Evolutionary conservation across 2,329 filamentous ascomycete genomes (phyloP).

Genomic region (Neurospora sp.): DNA sequence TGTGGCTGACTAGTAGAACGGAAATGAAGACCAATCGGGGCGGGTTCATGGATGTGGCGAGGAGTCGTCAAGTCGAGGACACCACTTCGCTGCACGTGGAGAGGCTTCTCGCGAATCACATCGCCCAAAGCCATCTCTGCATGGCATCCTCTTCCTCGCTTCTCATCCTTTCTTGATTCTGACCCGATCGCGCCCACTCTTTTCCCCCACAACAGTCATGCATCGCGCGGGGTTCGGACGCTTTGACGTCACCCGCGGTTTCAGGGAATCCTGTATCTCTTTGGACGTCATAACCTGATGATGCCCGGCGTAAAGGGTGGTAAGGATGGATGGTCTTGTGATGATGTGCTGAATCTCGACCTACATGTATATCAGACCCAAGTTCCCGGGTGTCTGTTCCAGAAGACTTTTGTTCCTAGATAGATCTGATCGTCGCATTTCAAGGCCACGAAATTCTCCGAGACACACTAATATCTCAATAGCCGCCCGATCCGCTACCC

Average conservation of each 20-base stretch:
- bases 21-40: neutral
- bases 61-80: neutral
- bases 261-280: neutral
- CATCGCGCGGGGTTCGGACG: neutral
- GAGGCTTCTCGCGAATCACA: neutral
- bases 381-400: neutral
- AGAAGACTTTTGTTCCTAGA: neutral
- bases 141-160: neutral
- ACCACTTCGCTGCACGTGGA: neutral
- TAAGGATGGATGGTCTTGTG: neutral
- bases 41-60: neutral
- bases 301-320: neutral
- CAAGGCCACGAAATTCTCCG: neutral
- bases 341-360: neutral
- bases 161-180: neutral
- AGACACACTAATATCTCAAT: neutral
- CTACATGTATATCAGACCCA: neutral
- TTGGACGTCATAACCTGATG: neutral
- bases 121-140: neutral
- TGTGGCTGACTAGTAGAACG: neutral
- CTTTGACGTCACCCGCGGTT: neutral
- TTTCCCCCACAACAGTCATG: neutral
- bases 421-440: neutral
- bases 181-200: neutral
- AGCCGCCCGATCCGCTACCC: neutral